Conservation (phyloP, 148 eudicot genomes). For the Nyssa sinensis region DNA sequence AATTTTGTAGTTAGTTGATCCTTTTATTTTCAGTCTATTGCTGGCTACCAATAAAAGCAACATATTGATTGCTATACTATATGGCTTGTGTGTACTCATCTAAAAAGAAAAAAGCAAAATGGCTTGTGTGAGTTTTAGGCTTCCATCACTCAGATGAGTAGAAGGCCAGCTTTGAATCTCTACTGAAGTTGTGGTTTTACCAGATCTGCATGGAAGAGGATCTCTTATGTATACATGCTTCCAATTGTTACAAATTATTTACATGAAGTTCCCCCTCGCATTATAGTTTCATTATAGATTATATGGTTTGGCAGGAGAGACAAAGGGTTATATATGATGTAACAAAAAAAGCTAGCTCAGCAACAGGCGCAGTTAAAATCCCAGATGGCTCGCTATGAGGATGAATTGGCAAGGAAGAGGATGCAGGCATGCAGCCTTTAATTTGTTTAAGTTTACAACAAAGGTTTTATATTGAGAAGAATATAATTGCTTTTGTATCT, state of each 20-base stretch:
- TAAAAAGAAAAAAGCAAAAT: too few species aligned
- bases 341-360: conserved; percentile 82
- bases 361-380: conserved; percentile 73
- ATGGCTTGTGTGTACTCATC: not conserved
- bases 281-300: conserved; percentile 4
- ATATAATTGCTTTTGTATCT: conserved; percentile 1
- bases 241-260: not conserved
- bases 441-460: conserved; percentile 1
- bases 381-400: conserved; percentile 85
- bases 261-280: not conserved
- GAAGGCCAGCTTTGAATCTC: not conserved
- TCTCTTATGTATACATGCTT: not conserved
- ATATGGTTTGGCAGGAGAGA: conserved; percentile 57
- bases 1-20: not conserved
- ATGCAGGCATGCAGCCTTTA: conserved; percentile 52
- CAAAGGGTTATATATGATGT: conserved; percentile 80
- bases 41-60: not conserved
- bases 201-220: not conserved
- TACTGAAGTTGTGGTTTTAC: not conserved
- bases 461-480: not conserved
- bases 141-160: not conserved
- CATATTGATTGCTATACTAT: too few species aligned
- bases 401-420: conserved; percentile 81
- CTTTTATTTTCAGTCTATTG: not conserved
- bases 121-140: not conserved